These are phyloP conservation scores for Fusarium sp. DNA, from an alignment of 2,329 filamentous ascomycete species.

Conservation along the genomic window DNA sequence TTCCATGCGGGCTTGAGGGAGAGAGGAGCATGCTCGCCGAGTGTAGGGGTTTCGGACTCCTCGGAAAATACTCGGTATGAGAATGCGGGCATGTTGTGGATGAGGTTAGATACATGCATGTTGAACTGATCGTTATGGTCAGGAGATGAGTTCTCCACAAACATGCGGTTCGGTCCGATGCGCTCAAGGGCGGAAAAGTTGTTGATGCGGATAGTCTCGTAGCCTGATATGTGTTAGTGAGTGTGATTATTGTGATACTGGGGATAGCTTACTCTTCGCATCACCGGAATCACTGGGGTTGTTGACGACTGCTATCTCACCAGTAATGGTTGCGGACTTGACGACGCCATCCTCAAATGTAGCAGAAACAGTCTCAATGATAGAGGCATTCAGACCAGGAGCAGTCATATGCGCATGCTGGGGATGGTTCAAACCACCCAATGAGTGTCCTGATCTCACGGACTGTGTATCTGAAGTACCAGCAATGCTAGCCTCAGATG, in stretches of 20 bases:
- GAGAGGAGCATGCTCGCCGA: constrained; percentile 72
- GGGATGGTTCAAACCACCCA: constrained; percentile 73
- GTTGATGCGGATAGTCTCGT: constrained; percentile 81
- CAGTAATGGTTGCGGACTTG: constrained; percentile 77
- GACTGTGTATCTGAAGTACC: constrained; percentile 86
- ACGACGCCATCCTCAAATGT: constrained; percentile 79
- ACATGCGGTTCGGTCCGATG: constrained; percentile 92
- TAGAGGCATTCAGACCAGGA: constrained; percentile 84
- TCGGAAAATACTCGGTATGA: constrained; percentile 89
- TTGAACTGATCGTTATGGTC: constrained; percentile 82
- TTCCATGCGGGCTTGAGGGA: constrained; percentile 83
- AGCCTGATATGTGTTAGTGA: constrained; percentile 48
- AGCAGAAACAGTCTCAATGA: constrained; percentile 91
- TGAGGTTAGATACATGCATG: constrained; percentile 76
- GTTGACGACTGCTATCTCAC: constrained; percentile 89
- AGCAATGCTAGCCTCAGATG: constrained; percentile 69
- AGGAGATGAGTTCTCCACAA: constrained; percentile 74
- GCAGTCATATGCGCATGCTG: constrained; percentile 84
- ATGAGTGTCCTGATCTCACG: constrained; percentile 85
- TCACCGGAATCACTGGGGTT: constrained; percentile 64
- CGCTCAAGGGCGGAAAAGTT: constrained; percentile 90
- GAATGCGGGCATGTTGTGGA: constrained; percentile 82
- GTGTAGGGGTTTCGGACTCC: constrained; percentile 54
- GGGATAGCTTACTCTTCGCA: constrained; percentile 55
- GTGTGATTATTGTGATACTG: too few species aligned